Evolutionary conservation across 176 grass and related monocot species (phyloP), one percentile per base, ranked within the genome.

Genomic region (Zea luxurians): DNA sequence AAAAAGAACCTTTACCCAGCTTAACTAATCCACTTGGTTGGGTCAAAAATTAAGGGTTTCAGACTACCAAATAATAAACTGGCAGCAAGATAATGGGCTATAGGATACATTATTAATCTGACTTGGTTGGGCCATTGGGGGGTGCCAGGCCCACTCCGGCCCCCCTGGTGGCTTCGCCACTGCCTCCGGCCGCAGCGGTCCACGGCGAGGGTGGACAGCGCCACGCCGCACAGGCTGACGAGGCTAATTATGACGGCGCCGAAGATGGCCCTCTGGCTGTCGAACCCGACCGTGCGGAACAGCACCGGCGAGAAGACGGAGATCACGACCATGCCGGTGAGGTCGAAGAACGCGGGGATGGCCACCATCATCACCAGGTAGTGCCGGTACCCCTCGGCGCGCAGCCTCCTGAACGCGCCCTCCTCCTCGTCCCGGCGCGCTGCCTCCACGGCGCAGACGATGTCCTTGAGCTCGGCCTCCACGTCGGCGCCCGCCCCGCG

Each of bases 261-360:
- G 13, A 89, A 17, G 3, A 89, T 17, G 5, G 77, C 77, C 27
- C 37, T 42, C 47, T 89, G 53, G 78, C 82, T 85, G 6, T 3
- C 20, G 66, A 89, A 89, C 48, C 87, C 87, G 16, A 85, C 59
- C 3, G 78, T 89, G 40, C 82, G 71, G 77, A 89, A 85, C 58
- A 89, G 20, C 7, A 89, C 72, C 13, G 82, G 87, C 40, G 82
- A 65, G 87, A 92, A 92, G 12, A 83, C 78, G 1, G 90, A 7
- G 38, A 92, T 67, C 35, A 81, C 75, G 52, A 88, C 73, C 68
- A 92, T 12, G 83, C 90, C 90, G 44, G 80, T 92, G 50, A 92
- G 80, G 34, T 88, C 79, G 71, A 64, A 88, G 80, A 88, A 88
- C 2, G 66, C 2, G 6, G 86, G 86, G 35, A 92, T 78, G 10